Evolutionary conservation across 441 rosid species (phyloP).

Genomic region (Corymbia citriodora): DNA sequence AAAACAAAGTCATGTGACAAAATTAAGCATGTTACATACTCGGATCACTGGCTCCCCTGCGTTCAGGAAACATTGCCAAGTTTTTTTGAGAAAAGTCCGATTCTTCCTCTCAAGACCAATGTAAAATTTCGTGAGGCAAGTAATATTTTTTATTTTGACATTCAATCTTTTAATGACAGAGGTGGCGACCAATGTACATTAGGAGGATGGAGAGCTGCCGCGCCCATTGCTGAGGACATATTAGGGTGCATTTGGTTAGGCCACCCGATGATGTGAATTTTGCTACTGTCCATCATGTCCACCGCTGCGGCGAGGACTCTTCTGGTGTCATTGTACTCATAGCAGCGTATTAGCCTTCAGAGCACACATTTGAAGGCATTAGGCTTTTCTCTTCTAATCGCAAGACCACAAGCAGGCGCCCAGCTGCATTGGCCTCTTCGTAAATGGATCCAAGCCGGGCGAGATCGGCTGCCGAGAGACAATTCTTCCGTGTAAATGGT

Average conservation of each 20-base stretch:
- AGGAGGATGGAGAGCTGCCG: accelerated
- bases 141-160: background rate
- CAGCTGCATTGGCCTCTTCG: background rate
- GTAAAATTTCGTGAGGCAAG: background rate
- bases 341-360: background rate
- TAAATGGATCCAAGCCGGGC: background rate
- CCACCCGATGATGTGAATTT: background rate
- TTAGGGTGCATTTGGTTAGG: background rate
- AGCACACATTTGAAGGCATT: background rate
- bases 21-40: background rate
- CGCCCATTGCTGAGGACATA: background rate
- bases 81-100: background rate
- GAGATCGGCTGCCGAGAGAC: background rate
- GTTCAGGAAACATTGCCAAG: background rate
- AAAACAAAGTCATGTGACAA: accelerated
- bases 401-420: background rate
- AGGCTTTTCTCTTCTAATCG: background rate
- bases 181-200: accelerated
- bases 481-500: accelerated
- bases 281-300: background rate
- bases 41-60: background rate
- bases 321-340: accelerated
- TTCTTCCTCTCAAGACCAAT: accelerated
- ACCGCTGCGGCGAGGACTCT: background rate
- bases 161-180: background rate